Evolutionary conservation across 305 asterid genomes (phyloP).

Genomic region (Galium porrigens): DNA sequence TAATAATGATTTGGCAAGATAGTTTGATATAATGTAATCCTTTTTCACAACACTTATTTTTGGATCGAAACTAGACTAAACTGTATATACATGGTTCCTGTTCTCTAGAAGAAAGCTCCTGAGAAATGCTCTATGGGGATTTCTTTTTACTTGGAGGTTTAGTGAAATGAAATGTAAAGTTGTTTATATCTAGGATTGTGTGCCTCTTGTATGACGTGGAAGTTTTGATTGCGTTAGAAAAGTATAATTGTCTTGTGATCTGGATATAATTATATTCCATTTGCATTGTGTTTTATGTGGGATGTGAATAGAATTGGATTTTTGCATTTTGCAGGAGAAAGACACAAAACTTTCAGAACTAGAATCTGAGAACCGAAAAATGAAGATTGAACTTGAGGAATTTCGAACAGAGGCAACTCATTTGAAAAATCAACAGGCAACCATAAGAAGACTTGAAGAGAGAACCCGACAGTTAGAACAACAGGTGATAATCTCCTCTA

Average conservation of each 20-base stretch:
- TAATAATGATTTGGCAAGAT: background rate
- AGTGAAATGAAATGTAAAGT: background rate
- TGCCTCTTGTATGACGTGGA: background rate
- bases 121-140: background rate
- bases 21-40: background rate
- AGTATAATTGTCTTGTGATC: background rate
- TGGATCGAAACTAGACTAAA: background rate
- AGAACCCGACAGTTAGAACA: constrained; percentile 95
- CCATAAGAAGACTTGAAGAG: constrained; percentile 92
- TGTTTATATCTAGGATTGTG: background rate
- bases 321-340: constrained; percentile 50
- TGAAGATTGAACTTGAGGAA: constrained; percentile 98
- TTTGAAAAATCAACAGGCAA: constrained; percentile 95
- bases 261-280: background rate
- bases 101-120: background rate
- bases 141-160: background rate
- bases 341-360: constrained; percentile 71
- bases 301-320: background rate
- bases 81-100: background rate
- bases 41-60: background rate
- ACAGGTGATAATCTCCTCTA: constrained; percentile 42
- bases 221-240: background rate
- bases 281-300: background rate
- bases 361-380: constrained; percentile 88
- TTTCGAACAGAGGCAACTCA: constrained; percentile 90